A percentile compares a stretch with the other conserved stretches of the same genome.
These are phyloP conservation scores for Populus deltoides DNA, from an alignment of 345 rosid species.

Conservation along the genomic window DNA sequence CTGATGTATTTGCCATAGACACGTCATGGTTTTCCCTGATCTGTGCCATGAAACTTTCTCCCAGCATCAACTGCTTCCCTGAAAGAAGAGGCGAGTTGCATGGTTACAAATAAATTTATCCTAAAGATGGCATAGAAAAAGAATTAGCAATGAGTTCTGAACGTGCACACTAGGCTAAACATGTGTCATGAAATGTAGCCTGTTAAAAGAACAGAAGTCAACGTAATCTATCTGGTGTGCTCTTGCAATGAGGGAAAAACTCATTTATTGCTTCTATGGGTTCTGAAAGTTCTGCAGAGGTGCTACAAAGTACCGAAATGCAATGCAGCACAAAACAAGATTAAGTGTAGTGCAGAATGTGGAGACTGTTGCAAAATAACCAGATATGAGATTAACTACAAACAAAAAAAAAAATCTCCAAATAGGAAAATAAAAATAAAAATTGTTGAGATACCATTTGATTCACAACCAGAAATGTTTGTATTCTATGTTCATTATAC, in stretches of 20 bases:
- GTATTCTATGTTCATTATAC: background rate
- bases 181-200: too few species aligned
- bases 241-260: background rate
- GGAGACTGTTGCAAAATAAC: background rate
- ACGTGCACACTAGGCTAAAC: too few species aligned
- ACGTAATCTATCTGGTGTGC: background rate
- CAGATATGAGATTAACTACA: background rate
- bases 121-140: too few species aligned
- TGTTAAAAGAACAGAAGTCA: background rate
- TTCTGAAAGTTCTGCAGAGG: background rate
- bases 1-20: background rate
- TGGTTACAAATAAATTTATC: background rate
- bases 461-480: background rate
- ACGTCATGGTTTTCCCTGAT: conserved; percentile 34
- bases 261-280: background rate
- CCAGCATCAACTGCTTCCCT: conserved; percentile 89
- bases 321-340: background rate
- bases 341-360: too few species aligned
- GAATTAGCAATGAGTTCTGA: too few species aligned
- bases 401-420: background rate
- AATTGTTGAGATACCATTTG: background rate
- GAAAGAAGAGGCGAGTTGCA: conserved; percentile 18
- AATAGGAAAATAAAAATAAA: background rate
- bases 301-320: background rate
- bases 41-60: conserved; percentile 56